A percentile compares a stretch with the other conserved stretches of the same genome.
Conservation (phyloP, 78 protist species). For the Speleostelium caveatum region DNA sequence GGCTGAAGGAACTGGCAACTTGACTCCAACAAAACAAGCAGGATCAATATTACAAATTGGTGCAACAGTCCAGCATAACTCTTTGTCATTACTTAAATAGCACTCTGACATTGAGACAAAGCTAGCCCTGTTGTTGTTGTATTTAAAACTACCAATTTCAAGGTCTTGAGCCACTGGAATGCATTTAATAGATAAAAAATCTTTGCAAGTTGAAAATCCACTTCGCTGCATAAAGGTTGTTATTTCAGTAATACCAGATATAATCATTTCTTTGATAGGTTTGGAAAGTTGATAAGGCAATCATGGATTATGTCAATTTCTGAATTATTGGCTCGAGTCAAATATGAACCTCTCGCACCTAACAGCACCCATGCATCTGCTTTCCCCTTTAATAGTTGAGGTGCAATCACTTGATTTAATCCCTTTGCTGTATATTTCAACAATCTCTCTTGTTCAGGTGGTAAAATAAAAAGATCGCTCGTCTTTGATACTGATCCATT, state of each 20-base stretch:
- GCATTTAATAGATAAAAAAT: not conserved
- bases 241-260: not conserved
- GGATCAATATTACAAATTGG: not conserved
- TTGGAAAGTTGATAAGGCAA: not conserved
- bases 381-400: not conserved
- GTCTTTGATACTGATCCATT: not conserved
- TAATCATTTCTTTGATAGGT: not conserved
- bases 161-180: constrained; percentile 5
- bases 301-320: not conserved
- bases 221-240: not conserved
- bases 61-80: not conserved
- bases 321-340: not conserved
- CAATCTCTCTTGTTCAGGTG: not conserved
- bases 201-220: not conserved
- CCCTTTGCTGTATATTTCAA: constrained; percentile 1
- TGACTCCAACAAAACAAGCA: not conserved
- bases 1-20: not conserved
- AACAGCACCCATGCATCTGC: not conserved
- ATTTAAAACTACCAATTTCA: not conserved
- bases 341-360: not conserved
- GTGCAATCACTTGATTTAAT: not conserved
- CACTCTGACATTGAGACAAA: not conserved
- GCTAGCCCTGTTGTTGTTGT: not conserved
- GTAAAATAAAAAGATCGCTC: not conserved
- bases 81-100: not conserved